Evolutionary conservation across 768 basidiomycete genomes (phyloP), one percentile per base, ranked within the genome.

Genomic region (Boletus barrowsii): DNA sequence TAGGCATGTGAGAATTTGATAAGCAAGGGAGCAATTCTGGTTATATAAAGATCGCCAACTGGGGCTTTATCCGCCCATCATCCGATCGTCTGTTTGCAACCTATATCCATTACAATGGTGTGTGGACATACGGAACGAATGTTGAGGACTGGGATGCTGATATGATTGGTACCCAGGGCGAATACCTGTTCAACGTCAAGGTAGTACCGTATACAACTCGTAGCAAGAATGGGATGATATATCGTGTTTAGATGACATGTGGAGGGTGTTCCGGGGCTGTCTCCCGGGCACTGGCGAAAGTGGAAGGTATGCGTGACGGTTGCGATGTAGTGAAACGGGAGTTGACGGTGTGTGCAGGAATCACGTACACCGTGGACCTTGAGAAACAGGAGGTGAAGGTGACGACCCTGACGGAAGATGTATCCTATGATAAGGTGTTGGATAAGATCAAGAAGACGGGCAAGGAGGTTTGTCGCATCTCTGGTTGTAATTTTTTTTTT

Each of bases 391-490:
- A 81, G 65, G 93, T 94, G 51, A 49, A 81, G 49, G 90, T 95
- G 45, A 83, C 22, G 22, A 22, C 22, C 22, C 22, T 22, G 22
- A 22, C 68, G 10, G 83, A 83, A 11, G 69, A 73, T 3, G 74
- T 82, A 10, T 62, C 78, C 17, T 90, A 88, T 67, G 88, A 91
- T 0, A 76, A 76, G 3, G 75, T 93, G 43, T 71, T 82, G 13
- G 84, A 74, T 49, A 88, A 78, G 76, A 91, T 96, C 66, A 82
- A 83, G 79, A 95, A 93, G 82, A 96, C 93, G 10, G 93, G 93
- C 59, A 94, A 94, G 73, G 81, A 90, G 86, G 92, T 90, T 49
- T 22, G 75, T 58, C 8, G 14, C 11, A 30, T 50, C 10, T 30
- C 14, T 18, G 22, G 20, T 18, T 1, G 2, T 3, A 3, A 5